Evolutionary conservation across 2,329 filamentous ascomycete species (phyloP), one percentile per base, ranked within the genome.

Genomic region (Ophiosphaerella narmari): DNA sequence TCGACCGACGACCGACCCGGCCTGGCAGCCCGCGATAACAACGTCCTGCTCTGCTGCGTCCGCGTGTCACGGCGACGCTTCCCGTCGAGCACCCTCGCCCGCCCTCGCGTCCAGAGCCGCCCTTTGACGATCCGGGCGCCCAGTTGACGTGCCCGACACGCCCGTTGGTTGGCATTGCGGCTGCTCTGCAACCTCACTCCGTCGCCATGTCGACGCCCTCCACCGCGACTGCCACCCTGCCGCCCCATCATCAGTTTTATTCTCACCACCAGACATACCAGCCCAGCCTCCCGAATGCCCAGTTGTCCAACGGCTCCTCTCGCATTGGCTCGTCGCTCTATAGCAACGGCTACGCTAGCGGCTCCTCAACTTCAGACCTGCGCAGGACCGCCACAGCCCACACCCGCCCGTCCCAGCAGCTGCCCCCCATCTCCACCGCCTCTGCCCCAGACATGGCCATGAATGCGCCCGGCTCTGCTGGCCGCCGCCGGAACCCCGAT

Each of bases 131-230:
- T 21, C 18, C 51, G 55, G 43, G 54, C 48, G 55, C 53, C 50
- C 44, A 48, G 23, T 41, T 49, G 43, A 46, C 57, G 48, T 48
- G 50, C 50, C 26, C 26, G 26, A 29, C 11, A 4, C 26, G 26
- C 11, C 26, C 26, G 11, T 29, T 6, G 26, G 26, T 29, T 7
- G 26, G 11, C 6, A 8, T 6, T 34, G 45, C 39, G 16, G 59
- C 50, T 63, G 66, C 63, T 65, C 57, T 60, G 65, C 63, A 41
- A 69, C 63, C 52, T 48, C 66, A 54, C 55, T 40, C 48, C 51
- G 50, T 42, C 46, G 63, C 63, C 58, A 77, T 77, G 74, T 75
- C 73, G 57, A 76, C 74, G 50, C 74, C 74, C 49, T 75, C 73
- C 40, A 77, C 74, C 9, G 74, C 73, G 50, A 76, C 74, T 48